Conservation (phyloP, 148 eudicot species). For the Chenopodium album region DNA sequence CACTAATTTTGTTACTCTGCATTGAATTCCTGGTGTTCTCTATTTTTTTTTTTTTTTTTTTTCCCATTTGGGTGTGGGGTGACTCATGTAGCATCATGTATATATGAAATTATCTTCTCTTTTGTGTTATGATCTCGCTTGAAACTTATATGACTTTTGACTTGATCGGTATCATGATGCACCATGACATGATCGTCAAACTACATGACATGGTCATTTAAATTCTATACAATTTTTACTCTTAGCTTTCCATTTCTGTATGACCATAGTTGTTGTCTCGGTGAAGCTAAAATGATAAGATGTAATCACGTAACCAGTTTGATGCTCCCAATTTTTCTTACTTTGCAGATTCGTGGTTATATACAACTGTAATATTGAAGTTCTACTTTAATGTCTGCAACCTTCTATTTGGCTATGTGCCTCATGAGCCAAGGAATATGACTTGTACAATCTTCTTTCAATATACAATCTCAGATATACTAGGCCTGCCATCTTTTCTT, state of each 20-base stretch:
- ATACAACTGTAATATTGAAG: neutral
- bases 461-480: too few species aligned
- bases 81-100: neutral
- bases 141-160: neutral
- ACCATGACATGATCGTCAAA: neutral
- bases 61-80: neutral
- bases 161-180: neutral
- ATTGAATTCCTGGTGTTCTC: neutral
- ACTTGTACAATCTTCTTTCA: too few species aligned
- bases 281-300: neutral
- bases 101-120: neutral
- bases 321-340: neutral
- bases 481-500: too few species aligned
- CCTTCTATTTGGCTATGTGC: neutral
- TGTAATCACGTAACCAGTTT: neutral
- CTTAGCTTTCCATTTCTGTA: neutral
- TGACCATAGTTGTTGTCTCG: neutral
- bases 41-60: neutral
- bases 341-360: neutral
- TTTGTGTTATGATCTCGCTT: neutral
- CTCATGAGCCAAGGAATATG: too few species aligned
- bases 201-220: neutral
- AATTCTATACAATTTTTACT: too few species aligned
- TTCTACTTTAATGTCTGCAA: neutral
- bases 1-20: neutral